These are phyloP conservation scores for Talaromyces sp. DNA, from an alignment of 2,329 filamentous ascomycete genomes.

Conservation along the genomic window DNA sequence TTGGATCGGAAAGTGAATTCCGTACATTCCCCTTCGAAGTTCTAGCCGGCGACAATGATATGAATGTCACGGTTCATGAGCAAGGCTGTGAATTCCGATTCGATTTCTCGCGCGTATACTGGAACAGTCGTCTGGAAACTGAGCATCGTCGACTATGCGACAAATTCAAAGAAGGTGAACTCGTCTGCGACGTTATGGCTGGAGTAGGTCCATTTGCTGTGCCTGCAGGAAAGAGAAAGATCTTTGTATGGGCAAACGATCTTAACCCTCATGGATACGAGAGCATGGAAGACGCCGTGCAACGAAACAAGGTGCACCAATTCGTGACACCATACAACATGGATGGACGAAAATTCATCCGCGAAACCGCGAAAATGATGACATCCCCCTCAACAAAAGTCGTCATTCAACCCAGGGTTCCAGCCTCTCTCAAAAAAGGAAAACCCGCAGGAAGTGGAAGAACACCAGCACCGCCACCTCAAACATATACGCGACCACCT, in stretches of 20 bases:
- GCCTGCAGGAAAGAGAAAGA: slow-evolving; percentile 81
- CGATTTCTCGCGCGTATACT: slow-evolving; percentile 95
- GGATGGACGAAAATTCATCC: slow-evolving; percentile 80
- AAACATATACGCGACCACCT: slow-evolving; percentile 51
- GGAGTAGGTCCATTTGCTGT: slow-evolving; percentile 94
- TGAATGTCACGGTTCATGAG: slow-evolving; percentile 80
- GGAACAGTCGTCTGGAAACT: slow-evolving; percentile 87
- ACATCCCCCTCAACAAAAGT: slow-evolving; percentile 50
- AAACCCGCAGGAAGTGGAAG: slow-evolving; percentile 18
- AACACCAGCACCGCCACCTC: slow-evolving; percentile 21
- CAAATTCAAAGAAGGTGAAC: slow-evolving; percentile 77
- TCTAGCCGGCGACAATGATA: slow-evolving; percentile 73
- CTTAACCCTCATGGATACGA: slow-evolving; percentile 86
- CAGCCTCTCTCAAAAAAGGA: slow-evolving; percentile 20
- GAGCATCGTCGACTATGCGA: slow-evolving; percentile 80
- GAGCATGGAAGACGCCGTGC: slow-evolving; percentile 66
- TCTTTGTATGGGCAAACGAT: slow-evolving; percentile 96
- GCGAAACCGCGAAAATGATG: slow-evolving; percentile 59
- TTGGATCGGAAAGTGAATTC: slow-evolving; percentile 80
- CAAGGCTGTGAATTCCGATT: slow-evolving; percentile 84
- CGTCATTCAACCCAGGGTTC: slow-evolving; percentile 47
- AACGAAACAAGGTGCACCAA: slow-evolving; percentile 71
- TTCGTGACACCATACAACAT: slow-evolving; percentile 78
- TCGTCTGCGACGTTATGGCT: slow-evolving; percentile 94
- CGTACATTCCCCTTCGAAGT: slow-evolving; percentile 93